Conservation (phyloP, 2,329 filamentous ascomycete genomes). For the Scedosporium boydii region DNA sequence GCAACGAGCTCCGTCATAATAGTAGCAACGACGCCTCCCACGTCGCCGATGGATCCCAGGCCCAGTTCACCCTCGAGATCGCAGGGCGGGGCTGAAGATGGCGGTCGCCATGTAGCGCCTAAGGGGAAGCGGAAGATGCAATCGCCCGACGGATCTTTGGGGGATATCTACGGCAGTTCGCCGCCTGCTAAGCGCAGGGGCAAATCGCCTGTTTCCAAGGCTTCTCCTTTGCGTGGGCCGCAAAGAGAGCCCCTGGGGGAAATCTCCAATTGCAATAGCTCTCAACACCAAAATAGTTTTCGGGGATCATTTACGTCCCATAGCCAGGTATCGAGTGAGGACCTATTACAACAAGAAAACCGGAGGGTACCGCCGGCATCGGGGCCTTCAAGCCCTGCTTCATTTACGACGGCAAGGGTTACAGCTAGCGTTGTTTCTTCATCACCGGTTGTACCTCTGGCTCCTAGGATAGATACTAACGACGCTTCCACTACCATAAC, state of each 20-base stretch:
- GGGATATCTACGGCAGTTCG: background rate
- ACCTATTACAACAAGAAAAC: background rate
- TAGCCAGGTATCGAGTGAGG: background rate
- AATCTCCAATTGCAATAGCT: background rate
- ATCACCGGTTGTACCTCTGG: background rate
- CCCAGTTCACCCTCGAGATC: background rate
- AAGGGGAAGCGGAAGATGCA: background rate
- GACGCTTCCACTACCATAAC: background rate
- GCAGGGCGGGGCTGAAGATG: background rate
- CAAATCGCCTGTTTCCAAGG: background rate
- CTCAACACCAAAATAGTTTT: background rate
- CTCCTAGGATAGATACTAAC: background rate
- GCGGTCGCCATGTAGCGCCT: background rate
- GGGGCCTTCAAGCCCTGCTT: background rate
- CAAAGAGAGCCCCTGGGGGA: background rate
- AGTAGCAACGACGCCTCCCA: background rate
- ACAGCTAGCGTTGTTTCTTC: too few species aligned
- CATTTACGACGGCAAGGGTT: background rate
- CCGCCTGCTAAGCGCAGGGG: background rate
- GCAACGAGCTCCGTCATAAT: background rate
- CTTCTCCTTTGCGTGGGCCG: background rate
- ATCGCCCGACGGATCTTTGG: background rate
- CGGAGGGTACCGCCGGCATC: too few species aligned
- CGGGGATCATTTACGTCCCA: background rate
- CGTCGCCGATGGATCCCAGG: background rate